phyloP scores from a whole-genome alignment of 2,329 filamentous ascomycete genomes.

The Colletotrichum musicola region DNA sequence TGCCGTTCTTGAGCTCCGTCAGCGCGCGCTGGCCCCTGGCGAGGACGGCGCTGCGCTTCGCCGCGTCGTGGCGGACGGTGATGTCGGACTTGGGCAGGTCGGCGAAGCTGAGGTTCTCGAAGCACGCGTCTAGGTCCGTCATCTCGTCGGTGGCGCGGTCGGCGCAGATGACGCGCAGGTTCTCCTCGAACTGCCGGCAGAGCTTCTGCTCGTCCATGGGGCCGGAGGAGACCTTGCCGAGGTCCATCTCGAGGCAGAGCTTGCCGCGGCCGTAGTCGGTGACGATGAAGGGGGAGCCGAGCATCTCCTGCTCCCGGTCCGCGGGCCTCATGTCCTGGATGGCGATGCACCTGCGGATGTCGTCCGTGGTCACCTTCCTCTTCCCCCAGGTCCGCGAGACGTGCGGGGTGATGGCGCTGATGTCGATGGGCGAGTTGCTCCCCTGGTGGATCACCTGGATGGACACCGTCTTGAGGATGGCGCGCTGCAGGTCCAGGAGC shows the following conservation, averaged over 20 bases:
- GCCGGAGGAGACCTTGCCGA: slow-evolving; percentile 48
- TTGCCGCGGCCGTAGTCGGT: slow-evolving; percentile 66
- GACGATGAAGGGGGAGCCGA: slow-evolving; percentile 56
- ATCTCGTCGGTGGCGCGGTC: slow-evolving; percentile 47
- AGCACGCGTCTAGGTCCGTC: slow-evolving; percentile 59
- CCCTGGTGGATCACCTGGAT: slow-evolving; percentile 80
- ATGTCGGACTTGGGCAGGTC: slow-evolving; percentile 69
- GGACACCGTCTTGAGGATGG: slow-evolving; percentile 76
- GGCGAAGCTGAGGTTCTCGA: slow-evolving; percentile 51
- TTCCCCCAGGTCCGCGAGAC: slow-evolving; percentile 80
- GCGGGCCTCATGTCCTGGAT: slow-evolving; percentile 65
- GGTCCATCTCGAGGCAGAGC: slow-evolving; percentile 70
- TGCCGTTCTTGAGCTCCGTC: slow-evolving; percentile 74
- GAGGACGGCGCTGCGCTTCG: slow-evolving; percentile 66
- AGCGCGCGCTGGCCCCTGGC: slow-evolving; percentile 77
- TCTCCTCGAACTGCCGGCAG: slow-evolving; percentile 66
- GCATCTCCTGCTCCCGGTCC: slow-evolving; percentile 29
- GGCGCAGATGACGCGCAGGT: slow-evolving; percentile 61
- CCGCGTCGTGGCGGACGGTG: slow-evolving; percentile 60
- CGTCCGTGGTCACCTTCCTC: slow-evolving; percentile 72
- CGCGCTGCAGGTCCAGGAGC: slow-evolving; percentile 72
- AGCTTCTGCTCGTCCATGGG: slow-evolving; percentile 65
- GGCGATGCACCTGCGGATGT: slow-evolving; percentile 76
- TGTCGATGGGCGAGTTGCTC: slow-evolving; percentile 70
- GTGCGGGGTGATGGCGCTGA: slow-evolving; percentile 71